These are phyloP conservation scores for Pythium brachiatum DNA, from an alignment of 352 stramenopile species.

Conservation along the genomic window DNA sequence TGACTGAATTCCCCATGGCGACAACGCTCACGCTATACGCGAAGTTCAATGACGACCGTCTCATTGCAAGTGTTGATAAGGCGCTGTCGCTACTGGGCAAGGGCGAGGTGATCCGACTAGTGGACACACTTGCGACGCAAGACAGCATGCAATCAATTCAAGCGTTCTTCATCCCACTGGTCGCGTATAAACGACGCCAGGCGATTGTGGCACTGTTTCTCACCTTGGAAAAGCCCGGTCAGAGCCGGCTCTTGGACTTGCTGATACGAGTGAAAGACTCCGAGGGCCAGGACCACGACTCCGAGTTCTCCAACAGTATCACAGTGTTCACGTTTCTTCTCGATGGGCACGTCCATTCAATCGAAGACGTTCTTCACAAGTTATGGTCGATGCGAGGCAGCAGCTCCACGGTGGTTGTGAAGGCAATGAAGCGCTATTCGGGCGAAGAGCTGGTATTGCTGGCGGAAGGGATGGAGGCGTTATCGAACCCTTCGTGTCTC, in stretches of 20 bases:
- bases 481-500: slow-evolving; percentile 26
- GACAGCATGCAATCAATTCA: slow-evolving; percentile 28
- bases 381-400: slow-evolving; percentile 31
- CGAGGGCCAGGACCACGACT: neutral
- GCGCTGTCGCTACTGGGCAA: slow-evolving; percentile 38
- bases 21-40: slow-evolving; percentile 44
- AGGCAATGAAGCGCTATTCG: slow-evolving; percentile 26
- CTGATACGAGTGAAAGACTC: neutral
- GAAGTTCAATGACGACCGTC: slow-evolving; percentile 51
- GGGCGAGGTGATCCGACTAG: slow-evolving; percentile 42
- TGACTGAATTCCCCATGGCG: slow-evolving; percentile 52
- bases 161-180: slow-evolving; percentile 38
- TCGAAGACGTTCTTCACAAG: slow-evolving; percentile 48
- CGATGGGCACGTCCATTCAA: slow-evolving; percentile 30
- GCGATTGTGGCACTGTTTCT: slow-evolving; percentile 45
- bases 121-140: slow-evolving; percentile 42
- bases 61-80: slow-evolving; percentile 38
- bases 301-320: neutral
- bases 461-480: slow-evolving; percentile 41
- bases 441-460: slow-evolving; percentile 36
- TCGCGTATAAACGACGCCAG: slow-evolving; percentile 32
- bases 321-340: slow-evolving; percentile 55
- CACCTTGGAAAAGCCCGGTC: slow-evolving; percentile 33
- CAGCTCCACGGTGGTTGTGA: slow-evolving; percentile 27
- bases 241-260: slow-evolving; percentile 19